A percentile compares a stretch with the other conserved stretches of the same genome.
Conservation (phyloP, 2,329 filamentous ascomycete species). For the Pseudocercospora fijiensis region DNA sequence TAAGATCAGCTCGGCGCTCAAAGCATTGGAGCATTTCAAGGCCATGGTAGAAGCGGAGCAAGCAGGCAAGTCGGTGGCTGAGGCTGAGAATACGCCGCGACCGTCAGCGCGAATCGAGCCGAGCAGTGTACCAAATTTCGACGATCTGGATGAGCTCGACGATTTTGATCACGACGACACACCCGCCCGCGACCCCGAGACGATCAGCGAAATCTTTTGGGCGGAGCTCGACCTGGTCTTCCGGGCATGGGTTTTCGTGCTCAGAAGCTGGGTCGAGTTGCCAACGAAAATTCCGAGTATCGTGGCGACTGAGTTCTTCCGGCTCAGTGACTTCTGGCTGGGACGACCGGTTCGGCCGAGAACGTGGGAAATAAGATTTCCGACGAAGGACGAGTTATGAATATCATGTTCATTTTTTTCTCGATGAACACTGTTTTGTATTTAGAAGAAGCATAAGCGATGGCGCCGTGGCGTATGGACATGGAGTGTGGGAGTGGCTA, state of each 20-base stretch:
- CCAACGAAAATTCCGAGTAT: conserved; percentile 46
- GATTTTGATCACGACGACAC: conserved; percentile 25
- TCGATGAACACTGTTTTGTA: not conserved
- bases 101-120: conserved; percentile 15
- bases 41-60: conserved; percentile 45
- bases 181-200: conserved; percentile 28
- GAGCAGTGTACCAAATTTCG: conserved; percentile 20
- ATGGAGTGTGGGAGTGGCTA: not conserved
- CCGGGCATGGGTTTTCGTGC: conserved; percentile 63
- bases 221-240: conserved; percentile 65
- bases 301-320: conserved; percentile 52
- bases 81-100: conserved; percentile 19
- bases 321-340: conserved; percentile 62
- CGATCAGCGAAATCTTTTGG: conserved; percentile 58
- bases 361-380: conserved; percentile 54
- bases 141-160: conserved; percentile 33
- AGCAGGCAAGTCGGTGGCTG: conserved; percentile 22
- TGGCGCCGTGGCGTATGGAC: conserved; percentile 1
- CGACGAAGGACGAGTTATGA: conserved; percentile 38
- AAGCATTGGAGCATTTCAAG: conserved; percentile 71
- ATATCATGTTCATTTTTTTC: conserved; percentile 6
- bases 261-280: conserved; percentile 64
- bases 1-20: conserved; percentile 77
- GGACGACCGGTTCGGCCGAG: conserved; percentile 60
- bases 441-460: conserved; percentile 11